Percentiles rank a stretch among this genome's conserved stretches.
Evolutionary conservation across 345 rosid species (phyloP).

Genomic region (Euphorbia pulcherrima): DNA sequence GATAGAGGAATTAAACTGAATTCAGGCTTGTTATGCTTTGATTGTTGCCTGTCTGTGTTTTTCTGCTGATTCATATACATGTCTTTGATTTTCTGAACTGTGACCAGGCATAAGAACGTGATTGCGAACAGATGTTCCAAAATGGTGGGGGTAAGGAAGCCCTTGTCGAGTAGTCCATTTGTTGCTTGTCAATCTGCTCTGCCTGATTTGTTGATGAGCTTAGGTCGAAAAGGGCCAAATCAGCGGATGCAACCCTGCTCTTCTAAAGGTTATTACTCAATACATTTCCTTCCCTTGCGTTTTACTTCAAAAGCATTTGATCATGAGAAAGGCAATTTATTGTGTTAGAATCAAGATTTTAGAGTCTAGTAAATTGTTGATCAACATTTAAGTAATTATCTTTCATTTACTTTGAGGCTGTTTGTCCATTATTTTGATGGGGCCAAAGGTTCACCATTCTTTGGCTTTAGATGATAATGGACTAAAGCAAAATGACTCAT

Average conservation of each 20-base stretch:
- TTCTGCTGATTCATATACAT: background rate
- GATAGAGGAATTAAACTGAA: background rate
- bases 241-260: conserved; percentile 7
- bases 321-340: background rate
- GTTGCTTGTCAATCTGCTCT: conserved; percentile 5
- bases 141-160: background rate
- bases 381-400: no score
- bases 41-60: background rate
- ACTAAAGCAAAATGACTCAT: no score
- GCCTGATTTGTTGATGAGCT: conserved; percentile 10
- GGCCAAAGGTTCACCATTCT: no score
- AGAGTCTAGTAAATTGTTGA: no score
- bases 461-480: no score
- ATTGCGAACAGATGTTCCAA: conserved; percentile 2
- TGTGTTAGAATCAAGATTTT: background rate
- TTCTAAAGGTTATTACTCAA: conserved; percentile 16
- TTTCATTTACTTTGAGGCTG: no score
- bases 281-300: background rate
- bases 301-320: background rate
- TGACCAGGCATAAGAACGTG: conserved; percentile 16
- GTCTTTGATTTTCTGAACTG: background rate
- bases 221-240: background rate
- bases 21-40: background rate
- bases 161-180: background rate
- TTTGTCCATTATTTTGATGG: no score